Evolutionary conservation across 2,329 filamentous ascomycete species (phyloP).

Genomic region (Cryphonectria japonica): DNA sequence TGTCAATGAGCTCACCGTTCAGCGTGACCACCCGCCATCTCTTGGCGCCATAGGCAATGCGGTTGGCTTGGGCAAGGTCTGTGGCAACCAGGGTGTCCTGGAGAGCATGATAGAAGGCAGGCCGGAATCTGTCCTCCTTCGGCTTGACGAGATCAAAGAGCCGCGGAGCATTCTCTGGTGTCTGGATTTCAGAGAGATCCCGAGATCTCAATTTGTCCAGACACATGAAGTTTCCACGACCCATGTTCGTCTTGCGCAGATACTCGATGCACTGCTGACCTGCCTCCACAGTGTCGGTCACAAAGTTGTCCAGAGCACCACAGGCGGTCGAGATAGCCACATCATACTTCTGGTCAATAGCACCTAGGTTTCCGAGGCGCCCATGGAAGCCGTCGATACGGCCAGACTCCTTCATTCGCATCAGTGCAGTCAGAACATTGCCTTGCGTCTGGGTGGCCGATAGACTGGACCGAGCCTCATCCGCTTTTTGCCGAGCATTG

Average conservation of each 20-base stretch:
- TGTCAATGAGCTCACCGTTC: conserved; percentile 93
- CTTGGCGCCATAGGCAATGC: conserved; percentile 91
- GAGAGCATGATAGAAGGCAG: conserved; percentile 93
- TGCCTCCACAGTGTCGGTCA: conserved; percentile 93
- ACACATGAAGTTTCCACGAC: conserved; percentile 95
- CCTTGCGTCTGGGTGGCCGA: conserved; percentile 90
- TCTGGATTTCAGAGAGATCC: conserved; percentile 79
- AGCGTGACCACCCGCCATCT: conserved; percentile 97
- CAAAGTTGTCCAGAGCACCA: conserved; percentile 88
- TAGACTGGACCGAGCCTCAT: conserved; percentile 90
- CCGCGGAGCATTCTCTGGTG: conserved; percentile 88
- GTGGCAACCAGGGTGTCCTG: conserved; percentile 93
- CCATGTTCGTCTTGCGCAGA: conserved; percentile 94
- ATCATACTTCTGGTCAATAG: conserved; percentile 93
- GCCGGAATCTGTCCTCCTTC: conserved; percentile 83
- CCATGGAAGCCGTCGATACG: conserved; percentile 98
- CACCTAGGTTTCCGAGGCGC: conserved; percentile 88
- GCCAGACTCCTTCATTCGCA: conserved; percentile 94
- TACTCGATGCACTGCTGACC: conserved; percentile 99
- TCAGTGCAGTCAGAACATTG: conserved; percentile 87
- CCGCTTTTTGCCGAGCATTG: conserved; percentile 88
- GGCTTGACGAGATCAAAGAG: conserved; percentile 91
- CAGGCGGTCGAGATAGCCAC: conserved; percentile 98
- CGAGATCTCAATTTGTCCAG: conserved; percentile 82
- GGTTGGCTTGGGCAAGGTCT: conserved; percentile 93